Evolutionary conservation across 2,329 filamentous ascomycete species (phyloP), one percentile per base, ranked within the genome.

Genomic region (Graphilbum fragrans): DNA sequence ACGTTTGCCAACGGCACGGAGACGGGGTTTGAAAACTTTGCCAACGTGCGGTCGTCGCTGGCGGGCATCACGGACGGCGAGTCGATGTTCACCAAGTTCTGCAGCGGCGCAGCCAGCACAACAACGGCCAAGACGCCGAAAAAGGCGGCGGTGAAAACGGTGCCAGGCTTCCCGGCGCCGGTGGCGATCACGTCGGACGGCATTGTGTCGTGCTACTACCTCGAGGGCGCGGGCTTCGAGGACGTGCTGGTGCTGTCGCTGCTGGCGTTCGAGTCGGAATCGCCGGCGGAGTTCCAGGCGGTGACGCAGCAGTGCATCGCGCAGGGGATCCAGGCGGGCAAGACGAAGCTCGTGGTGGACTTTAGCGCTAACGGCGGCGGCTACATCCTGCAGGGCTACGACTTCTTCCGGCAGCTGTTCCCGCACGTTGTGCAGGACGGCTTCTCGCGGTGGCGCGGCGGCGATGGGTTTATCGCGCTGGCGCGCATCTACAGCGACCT

Each of bases 291-390:
- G 41, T 66, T 64, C 45, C 57, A 65, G 36, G 46, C 52, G 5
- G 55, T 59, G 0, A 50, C 50, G 32, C 49, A 51, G 29, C 49
- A 59, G 20, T 62, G 63, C 43, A 56, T 64, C 37, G 53, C 56
- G 35, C 43, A 56, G n/a, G 58, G 58, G 10, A 47, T 55, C 1
- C 59, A 62, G 10, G 64, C 62, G 1, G 69, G 68, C 43, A 78
- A 76, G 58, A 75, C 65, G 36, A 75, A 74, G 54, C 65, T 80
- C 0, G 67, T 80, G 11, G 60, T 81, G 23, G 75, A 80, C 48
- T 56, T 80, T 6, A 66, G 65, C 4, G 65, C 64, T 37, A 80
- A 80, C 48, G 69, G 66, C 2, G 77, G 77, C 34, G 76, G 77
- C 20, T 66, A 64, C 14, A 70, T 80, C 35, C 53, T 76, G 8